These are phyloP conservation scores for Hypomyces rosellus DNA, from an alignment of 2,329 filamentous ascomycete genomes.

Conservation along the genomic window DNA sequence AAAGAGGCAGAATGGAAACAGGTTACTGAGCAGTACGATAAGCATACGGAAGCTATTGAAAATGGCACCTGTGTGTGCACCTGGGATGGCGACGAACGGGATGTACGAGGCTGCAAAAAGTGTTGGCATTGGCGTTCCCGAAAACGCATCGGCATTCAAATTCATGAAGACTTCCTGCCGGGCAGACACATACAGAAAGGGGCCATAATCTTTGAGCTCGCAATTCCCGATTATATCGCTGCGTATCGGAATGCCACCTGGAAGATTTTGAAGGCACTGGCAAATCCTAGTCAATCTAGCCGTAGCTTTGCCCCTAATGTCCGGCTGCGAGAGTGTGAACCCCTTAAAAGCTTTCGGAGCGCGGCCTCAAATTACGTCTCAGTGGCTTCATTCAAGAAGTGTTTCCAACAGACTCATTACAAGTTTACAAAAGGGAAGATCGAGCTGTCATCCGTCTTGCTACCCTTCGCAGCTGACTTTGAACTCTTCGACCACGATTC, in stretches of 20 bases:
- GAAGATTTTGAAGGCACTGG: conserved; percentile 10
- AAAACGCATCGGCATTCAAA: conserved; percentile 12
- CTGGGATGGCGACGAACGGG: not conserved
- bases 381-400: conserved; percentile 20
- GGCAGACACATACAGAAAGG: conserved; percentile 16
- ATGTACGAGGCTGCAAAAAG: conserved; percentile 10
- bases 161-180: conserved; percentile 21
- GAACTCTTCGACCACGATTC: conserved; percentile 2
- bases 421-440: not conserved
- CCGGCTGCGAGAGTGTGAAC: not conserved
- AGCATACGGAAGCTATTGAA: conserved; percentile 11
- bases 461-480: conserved; percentile 12
- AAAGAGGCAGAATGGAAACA: conserved; percentile 8
- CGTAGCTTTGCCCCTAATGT: not conserved
- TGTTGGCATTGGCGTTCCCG: conserved; percentile 14
- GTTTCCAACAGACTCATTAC: conserved; percentile 23
- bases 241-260: conserved; percentile 18
- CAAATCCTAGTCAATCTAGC: not conserved
- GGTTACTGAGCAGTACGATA: conserved; percentile 11
- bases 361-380: conserved; percentile 4
- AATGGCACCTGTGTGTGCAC: conserved; percentile 14
- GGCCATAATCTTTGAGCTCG: conserved; percentile 44
- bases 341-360: conserved; percentile 2
- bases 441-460: not conserved
- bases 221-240: conserved; percentile 40